Conservation (phyloP, 768 basidiomycete genomes). For the Podaxis sp. region DNA sequence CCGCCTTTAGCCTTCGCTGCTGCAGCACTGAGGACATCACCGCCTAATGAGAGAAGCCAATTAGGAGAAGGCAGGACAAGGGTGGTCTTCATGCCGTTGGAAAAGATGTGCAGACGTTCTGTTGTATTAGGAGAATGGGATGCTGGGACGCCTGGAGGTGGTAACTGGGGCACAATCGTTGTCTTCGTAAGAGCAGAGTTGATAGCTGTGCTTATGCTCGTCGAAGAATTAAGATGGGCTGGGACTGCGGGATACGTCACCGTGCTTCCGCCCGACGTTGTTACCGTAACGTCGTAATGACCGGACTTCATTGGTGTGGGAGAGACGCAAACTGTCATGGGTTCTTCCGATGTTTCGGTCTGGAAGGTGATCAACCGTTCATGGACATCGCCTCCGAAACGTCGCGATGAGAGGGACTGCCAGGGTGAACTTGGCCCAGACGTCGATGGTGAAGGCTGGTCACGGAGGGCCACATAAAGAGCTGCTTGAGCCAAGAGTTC, state of each 20-base stretch:
- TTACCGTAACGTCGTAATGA: constrained; percentile 54
- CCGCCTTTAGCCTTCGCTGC: constrained; percentile 48
- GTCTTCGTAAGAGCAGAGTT: constrained; percentile 46
- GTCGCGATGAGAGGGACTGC: constrained; percentile 65
- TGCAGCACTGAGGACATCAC: constrained; percentile 50
- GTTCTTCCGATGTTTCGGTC: constrained; percentile 39
- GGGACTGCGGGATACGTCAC: constrained; percentile 46
- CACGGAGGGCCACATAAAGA: constrained; percentile 69
- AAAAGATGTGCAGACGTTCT: constrained; percentile 79
- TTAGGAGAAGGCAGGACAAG: constrained; percentile 66
- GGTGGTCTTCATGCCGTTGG: constrained; percentile 58
- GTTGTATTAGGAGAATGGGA: constrained; percentile 54
- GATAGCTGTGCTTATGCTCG: constrained; percentile 53
- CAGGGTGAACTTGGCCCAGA: constrained; percentile 52
- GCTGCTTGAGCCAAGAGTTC: constrained; percentile 77
- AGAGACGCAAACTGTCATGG: constrained; percentile 40
- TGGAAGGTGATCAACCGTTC: constrained; percentile 63
- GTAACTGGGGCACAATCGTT: constrained; percentile 75
- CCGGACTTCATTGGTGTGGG: constrained; percentile 32
- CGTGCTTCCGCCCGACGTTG: constrained; percentile 28
- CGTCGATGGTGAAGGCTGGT: constrained; percentile 34
- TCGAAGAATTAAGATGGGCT: constrained; percentile 54
- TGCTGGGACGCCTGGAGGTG: constrained; percentile 49
- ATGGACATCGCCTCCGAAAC: constrained; percentile 75
- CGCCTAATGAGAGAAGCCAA: constrained; percentile 69